Evolutionary conservation across 1,284 basidiomycete species (phyloP), one percentile per base, ranked within the genome.

Genomic region (Mycosarcoma maydis): DNA sequence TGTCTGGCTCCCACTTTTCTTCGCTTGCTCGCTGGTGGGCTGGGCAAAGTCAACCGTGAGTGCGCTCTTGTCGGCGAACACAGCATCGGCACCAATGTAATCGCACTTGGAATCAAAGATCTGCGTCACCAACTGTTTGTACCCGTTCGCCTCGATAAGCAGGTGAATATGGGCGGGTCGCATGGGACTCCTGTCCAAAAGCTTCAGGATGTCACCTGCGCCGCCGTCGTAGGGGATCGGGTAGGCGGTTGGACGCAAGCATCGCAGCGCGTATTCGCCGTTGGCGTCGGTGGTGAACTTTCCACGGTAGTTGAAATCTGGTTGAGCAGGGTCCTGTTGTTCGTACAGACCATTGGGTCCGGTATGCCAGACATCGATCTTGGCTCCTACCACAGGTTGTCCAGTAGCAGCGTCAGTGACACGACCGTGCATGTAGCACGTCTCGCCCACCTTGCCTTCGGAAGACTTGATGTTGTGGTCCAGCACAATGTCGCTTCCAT

Each of bases 311-410:
- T 81, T 73, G 53, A 72, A 76, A 33, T 83, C 80, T 6, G 83
- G 81, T 71, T 83, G 81, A 4, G 78, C 57, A 8, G 78, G 77
- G 17, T 76, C 75, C 62, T 83, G 83, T 17, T 82, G 73, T 61
- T 83, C 83, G 73, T 83, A 84, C 10, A 82, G 70, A 1, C 83
- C 83, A 54, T 84, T 82, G 16, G 82, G 81, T 3, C 73, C 77
- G 33, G 68, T 81, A 68, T 83, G 82, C 83, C 83, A 83, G 33
- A 83, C 66, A 56, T 84, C 83, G 26, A 84, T 75, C 23, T 68
- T 40, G 5, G 82, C 83, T 29, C 77, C 75, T 2, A 67, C 67
- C 8, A 84, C 56, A 3, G 83, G 82, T 56, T 76, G 71, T 30
- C 82, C 82, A 22, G 80, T 75, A 3, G 54, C 36, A 10, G 62